A percentile compares a stretch with the other conserved stretches of the same genome.
Evolutionary conservation across 768 basidiomycete species (phyloP).

Genomic region (Leccinum truebloodii): DNA sequence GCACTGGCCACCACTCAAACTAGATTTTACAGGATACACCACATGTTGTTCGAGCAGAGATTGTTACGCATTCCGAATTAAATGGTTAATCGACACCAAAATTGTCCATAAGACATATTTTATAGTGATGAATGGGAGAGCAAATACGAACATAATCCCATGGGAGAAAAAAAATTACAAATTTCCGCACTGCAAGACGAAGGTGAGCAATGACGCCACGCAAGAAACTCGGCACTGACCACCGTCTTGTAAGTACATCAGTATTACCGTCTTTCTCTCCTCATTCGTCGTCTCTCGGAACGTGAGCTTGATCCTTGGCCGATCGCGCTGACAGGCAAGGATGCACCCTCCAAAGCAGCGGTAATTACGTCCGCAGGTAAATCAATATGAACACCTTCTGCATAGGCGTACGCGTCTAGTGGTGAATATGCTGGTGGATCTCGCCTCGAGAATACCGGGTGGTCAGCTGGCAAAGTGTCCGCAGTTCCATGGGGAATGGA

Average conservation of each 20-base stretch:
- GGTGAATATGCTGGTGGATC: slow-evolving; percentile 89
- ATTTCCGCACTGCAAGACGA: slow-evolving; percentile 15
- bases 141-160: slow-evolving; percentile 25
- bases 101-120: slow-evolving; percentile 28
- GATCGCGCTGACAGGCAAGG: slow-evolving; percentile 59
- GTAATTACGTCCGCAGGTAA: slow-evolving; percentile 91
- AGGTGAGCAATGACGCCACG: slow-evolving; percentile 3
- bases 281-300: slow-evolving; percentile 60
- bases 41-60: slow-evolving; percentile 17
- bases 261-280: slow-evolving; percentile 44
- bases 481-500: slow-evolving; percentile 15
- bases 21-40: slow-evolving; percentile 23
- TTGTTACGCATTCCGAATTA: slow-evolving; percentile 29
- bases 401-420: slow-evolving; percentile 79
- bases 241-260: slow-evolving; percentile 5
- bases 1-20: slow-evolving; percentile 7
- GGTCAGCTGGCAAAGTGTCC: slow-evolving; percentile 31
- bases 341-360: slow-evolving; percentile 77
- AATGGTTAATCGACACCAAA: slow-evolving; percentile 17
- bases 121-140: slow-evolving; percentile 18
- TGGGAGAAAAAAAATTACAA: slow-evolving; percentile 20
- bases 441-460: slow-evolving; percentile 46
- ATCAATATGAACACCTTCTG: slow-evolving; percentile 91
- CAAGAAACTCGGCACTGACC: slow-evolving; percentile 14
- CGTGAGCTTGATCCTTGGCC: slow-evolving; percentile 49